These are phyloP conservation scores for Neurospora sp. DNA, from an alignment of 495 filamentous ascomycete species.

Conservation along the genomic window DNA sequence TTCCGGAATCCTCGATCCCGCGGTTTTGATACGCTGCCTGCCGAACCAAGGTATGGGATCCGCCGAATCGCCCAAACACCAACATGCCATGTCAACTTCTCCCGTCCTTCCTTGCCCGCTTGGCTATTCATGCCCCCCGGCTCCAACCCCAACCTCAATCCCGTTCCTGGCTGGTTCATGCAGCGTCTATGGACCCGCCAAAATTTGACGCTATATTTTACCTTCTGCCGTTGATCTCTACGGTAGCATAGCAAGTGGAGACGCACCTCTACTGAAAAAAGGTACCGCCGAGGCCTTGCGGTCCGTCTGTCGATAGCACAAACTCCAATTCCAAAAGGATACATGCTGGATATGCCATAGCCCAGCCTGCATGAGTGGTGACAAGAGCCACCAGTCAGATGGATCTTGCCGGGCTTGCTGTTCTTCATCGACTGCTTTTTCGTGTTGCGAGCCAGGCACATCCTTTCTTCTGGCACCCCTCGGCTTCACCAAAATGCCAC, in stretches of 20 bases:
- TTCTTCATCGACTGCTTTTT: slow-evolving; percentile 8
- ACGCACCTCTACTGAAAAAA: slow-evolving; percentile 26
- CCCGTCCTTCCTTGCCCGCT: not conserved
- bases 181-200: slow-evolving; percentile 27
- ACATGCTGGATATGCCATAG: slow-evolving; percentile 21
- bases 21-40: slow-evolving; percentile 20
- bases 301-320: slow-evolving; percentile 2
- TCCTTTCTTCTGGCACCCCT: slow-evolving; percentile 21
- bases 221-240: slow-evolving; percentile 11
- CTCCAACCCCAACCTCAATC: not conserved
- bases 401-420: slow-evolving; percentile 26
- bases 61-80: slow-evolving; percentile 20
- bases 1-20: slow-evolving; percentile 17
- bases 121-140: not conserved
- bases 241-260: slow-evolving; percentile 24
- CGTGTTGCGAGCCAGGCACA: slow-evolving; percentile 27
- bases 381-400: slow-evolving; percentile 23
- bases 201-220: slow-evolving; percentile 18
- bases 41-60: slow-evolving; percentile 8
- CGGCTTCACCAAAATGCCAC: slow-evolving; percentile 10
- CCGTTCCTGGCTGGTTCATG: slow-evolving; percentile 23
- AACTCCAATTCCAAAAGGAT: slow-evolving; percentile 17
- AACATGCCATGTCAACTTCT: not conserved
- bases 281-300: slow-evolving; percentile 20
- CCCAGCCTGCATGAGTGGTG: slow-evolving; percentile 41